Evolutionary conservation across 768 basidiomycete genomes (phyloP).

Genomic region (Trametes cubensis): DNA sequence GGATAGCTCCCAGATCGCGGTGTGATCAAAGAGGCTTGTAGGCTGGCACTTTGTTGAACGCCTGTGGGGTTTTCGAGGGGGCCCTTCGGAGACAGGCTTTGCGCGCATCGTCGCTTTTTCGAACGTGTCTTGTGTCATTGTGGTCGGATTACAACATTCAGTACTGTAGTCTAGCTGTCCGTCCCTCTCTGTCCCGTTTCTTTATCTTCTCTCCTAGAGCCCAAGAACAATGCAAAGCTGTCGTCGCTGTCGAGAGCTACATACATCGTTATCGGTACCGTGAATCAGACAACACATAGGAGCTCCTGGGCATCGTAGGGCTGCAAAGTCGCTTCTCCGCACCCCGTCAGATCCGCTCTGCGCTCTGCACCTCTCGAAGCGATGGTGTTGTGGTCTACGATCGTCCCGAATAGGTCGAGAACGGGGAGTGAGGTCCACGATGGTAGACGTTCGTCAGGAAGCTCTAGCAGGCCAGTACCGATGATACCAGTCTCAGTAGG

Average conservation of each 20-base stretch:
- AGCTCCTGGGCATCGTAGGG: slow-evolving; percentile 29
- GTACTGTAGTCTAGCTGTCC: slow-evolving; percentile 20
- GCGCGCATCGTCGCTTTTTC: background rate
- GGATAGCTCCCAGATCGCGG: slow-evolving; percentile 71
- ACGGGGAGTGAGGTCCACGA: slow-evolving; percentile 59
- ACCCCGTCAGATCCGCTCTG: slow-evolving; percentile 31
- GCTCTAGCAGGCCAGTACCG: slow-evolving; percentile 50
- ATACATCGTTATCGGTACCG: background rate
- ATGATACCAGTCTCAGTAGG: slow-evolving; percentile 12
- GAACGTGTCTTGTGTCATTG: background rate
- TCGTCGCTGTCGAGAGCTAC: slow-evolving; percentile 10
- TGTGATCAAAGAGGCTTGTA: slow-evolving; percentile 29
- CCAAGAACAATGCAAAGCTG: slow-evolving; percentile 15
- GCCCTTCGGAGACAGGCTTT: too few species aligned
- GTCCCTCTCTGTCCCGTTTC: background rate
- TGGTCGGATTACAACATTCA: slow-evolving; percentile 14
- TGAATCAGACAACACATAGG: slow-evolving; percentile 23
- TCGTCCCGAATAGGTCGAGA: slow-evolving; percentile 53
- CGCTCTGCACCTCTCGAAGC: slow-evolving; percentile 36
- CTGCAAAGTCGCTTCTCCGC: slow-evolving; percentile 11
- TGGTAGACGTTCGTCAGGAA: slow-evolving; percentile 60
- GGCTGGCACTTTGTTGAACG: background rate
- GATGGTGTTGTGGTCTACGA: slow-evolving; percentile 40
- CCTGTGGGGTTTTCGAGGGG: too few species aligned
- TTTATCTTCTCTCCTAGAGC: slow-evolving; percentile 6